A percentile compares a stretch with the other conserved stretches of the same genome.
Evolutionary conservation across 2,329 filamentous ascomycete genomes (phyloP).

Genomic region (Fusarium cicatricum): DNA sequence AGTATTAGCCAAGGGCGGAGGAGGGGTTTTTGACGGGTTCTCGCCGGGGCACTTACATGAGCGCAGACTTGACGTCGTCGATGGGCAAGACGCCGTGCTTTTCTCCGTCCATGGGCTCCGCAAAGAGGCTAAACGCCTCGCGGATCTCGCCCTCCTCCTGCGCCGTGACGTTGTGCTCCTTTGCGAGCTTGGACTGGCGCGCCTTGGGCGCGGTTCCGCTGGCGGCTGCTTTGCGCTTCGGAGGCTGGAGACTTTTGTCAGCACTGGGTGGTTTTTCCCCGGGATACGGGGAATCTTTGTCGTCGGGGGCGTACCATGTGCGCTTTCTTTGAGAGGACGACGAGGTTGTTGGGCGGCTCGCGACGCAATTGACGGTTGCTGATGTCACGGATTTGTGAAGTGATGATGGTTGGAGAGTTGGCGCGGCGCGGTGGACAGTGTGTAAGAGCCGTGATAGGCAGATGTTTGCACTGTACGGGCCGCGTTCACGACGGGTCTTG

Average conservation of each 20-base stretch:
- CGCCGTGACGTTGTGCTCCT: conserved; percentile 85
- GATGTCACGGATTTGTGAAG: conserved; percentile 30
- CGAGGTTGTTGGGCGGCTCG: neutral
- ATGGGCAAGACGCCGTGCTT: conserved; percentile 75
- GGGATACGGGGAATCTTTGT: too few relatives aligned
- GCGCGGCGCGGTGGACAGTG: conserved; percentile 22
- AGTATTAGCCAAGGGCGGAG: neutral
- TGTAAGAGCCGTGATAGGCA: rapidly evolving
- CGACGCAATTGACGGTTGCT: conserved; percentile 21
- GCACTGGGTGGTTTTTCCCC: neutral
- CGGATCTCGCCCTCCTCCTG: conserved; percentile 89
- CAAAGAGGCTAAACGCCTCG: conserved; percentile 88
- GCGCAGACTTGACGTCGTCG: conserved; percentile 73
- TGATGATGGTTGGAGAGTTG: conserved; percentile 19
- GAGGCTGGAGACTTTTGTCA: conserved; percentile 50
- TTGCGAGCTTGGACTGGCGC: conserved; percentile 87
- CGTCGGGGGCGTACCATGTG: conserved; percentile 30
- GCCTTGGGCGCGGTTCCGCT: conserved; percentile 44
- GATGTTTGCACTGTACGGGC: conserved; percentile 23
- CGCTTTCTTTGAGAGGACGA: conserved; percentile 4
- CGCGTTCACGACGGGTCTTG: conserved; percentile 7
- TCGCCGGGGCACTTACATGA: conserved; percentile 65
- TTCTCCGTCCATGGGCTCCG: conserved; percentile 73
- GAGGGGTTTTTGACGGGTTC: too few relatives aligned
- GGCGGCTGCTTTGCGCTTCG: conserved; percentile 59